These are phyloP conservation scores for Amoeboradix gromovi DNA, from an alignment of 371 early-diverging fungal genomes.

Conservation along the genomic window DNA sequence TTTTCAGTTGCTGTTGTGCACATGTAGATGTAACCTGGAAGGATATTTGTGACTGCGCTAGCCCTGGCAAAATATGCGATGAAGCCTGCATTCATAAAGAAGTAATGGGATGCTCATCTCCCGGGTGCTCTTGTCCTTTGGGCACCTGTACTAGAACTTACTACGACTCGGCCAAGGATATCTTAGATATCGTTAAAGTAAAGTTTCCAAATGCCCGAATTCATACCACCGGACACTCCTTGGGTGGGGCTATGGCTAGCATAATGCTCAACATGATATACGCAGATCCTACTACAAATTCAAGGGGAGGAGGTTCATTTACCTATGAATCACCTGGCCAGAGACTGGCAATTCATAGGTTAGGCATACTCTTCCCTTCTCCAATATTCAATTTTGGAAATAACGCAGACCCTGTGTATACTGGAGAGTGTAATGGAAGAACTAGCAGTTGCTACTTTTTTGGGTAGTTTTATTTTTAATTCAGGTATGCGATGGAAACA, in stretches of 20 bases:
- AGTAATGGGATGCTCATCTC: not conserved
- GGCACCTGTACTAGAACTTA: constrained; percentile 5
- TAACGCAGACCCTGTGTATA: constrained; percentile 66
- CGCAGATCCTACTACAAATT: not conserved
- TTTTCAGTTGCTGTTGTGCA: constrained; percentile 94
- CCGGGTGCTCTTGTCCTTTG: not conserved
- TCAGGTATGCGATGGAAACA: constrained; percentile 70
- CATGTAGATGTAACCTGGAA: constrained; percentile 50
- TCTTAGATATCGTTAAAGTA: constrained; percentile 1
- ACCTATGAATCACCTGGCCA: constrained; percentile 73
- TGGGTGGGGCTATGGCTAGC: constrained; percentile 57
- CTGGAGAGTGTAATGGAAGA: constrained; percentile 54
- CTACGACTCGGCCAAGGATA: constrained; percentile 7
- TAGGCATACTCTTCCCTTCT: constrained; percentile 33
- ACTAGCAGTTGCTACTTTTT: constrained; percentile 47
- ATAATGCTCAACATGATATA: constrained; percentile 23
- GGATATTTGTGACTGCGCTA: constrained; percentile 47
- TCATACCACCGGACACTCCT: constrained; percentile 72
- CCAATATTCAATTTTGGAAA: constrained; percentile 77
- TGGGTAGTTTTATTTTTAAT: too few relatives aligned
- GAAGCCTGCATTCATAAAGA: not conserved
- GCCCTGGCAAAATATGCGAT: not conserved
- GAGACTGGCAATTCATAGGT: constrained; percentile 32
- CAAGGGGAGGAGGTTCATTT: constrained; percentile 12
- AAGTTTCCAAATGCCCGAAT: not conserved